Base-by-base conservation (phyloP, 2,329 filamentous ascomycete species). In the Periconia digitata region DNA sequence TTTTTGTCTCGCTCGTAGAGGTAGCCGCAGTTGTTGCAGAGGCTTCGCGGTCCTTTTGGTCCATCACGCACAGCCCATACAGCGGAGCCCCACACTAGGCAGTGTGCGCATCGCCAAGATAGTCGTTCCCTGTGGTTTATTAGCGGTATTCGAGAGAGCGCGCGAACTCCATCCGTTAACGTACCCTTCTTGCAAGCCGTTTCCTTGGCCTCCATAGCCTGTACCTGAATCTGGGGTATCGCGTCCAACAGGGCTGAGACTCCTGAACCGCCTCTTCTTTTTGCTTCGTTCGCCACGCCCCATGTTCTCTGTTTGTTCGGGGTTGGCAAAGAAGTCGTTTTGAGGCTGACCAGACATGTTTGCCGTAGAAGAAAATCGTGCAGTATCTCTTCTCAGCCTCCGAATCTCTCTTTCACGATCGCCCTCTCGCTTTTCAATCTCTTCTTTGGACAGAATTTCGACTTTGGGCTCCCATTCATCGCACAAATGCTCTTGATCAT, bases 51-150 rank as follows among this genome's bases (percentile, higher is more conserved):
- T 46, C 92, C 92, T 46, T 83, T 79, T 13, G 94, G 94, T 20
- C 94, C 94, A 73, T 97, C 92, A 61, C 94, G 81, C 3, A 97
- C 92, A 41, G 90, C 92, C 94, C 94, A 99, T 8, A 96, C 90
- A 22, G 90, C 88, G 41, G 86, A 86, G 15, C 92, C 94, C 85
- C 89, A 92, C 27, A 96, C 85, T 51, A 81, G 80, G 71, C 94
- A 99, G 72, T 97, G 92, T 38, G 79, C 78, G 73, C 94, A 99
- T 53, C 90, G 83, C 94, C 94, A 99, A 37, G 80, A 85, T 55
- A 83, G 78, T 59, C 92, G 82, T 76, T 97, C 94, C 63, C 81
- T 81, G 50, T 15, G 46, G 12, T 15, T 32, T 13, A 12, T 32
- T 15, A 32, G 27, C 27, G 8, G n/a, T 10, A 15, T 48, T 16